Evolutionary conservation across 1,284 basidiomycete species (phyloP).

Genomic region (Bondarzewia mesenterica): DNA sequence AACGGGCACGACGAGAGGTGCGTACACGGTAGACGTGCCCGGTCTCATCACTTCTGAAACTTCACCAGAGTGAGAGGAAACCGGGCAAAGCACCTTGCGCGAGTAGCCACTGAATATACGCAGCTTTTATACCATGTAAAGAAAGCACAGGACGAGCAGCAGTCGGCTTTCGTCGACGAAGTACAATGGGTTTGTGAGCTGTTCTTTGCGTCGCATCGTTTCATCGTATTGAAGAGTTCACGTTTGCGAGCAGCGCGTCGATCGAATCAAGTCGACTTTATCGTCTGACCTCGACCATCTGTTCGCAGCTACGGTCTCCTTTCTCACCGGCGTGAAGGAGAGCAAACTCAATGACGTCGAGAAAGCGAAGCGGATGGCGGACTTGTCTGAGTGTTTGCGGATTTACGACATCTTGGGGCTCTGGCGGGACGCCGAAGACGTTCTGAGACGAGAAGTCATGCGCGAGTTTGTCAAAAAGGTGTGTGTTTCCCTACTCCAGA

Average conservation of each 20-base stretch:
- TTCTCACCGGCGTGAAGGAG: constrained; percentile 35
- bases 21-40: constrained; percentile 2
- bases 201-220: constrained; percentile 9
- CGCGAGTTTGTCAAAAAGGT: constrained; percentile 74
- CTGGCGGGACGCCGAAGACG: constrained; percentile 82
- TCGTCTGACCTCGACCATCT: constrained; percentile 79
- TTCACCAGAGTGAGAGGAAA: constrained; percentile 45
- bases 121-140: constrained; percentile 87
- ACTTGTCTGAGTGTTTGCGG: constrained; percentile 71
- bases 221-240: constrained; percentile 5
- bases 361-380: constrained; percentile 50
- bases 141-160: constrained; percentile 64
- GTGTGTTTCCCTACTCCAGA: constrained; percentile 10
- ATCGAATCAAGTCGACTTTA: constrained; percentile 71
- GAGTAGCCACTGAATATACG: constrained; percentile 85
- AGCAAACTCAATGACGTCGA: constrained; percentile 44
- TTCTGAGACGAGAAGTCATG: constrained; percentile 65
- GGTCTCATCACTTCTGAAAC: not conserved
- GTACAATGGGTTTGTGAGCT: constrained; percentile 74
- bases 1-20: constrained; percentile 31
- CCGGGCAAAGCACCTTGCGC: constrained; percentile 75
- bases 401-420: constrained; percentile 78
- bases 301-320: constrained; percentile 49
- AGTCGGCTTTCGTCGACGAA: constrained; percentile 72
- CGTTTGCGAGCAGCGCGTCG: constrained; percentile 51